Evolutionary conservation across 1,139 yeast species (phyloP).

Genomic region (Candida pseudocylindracea): DNA sequence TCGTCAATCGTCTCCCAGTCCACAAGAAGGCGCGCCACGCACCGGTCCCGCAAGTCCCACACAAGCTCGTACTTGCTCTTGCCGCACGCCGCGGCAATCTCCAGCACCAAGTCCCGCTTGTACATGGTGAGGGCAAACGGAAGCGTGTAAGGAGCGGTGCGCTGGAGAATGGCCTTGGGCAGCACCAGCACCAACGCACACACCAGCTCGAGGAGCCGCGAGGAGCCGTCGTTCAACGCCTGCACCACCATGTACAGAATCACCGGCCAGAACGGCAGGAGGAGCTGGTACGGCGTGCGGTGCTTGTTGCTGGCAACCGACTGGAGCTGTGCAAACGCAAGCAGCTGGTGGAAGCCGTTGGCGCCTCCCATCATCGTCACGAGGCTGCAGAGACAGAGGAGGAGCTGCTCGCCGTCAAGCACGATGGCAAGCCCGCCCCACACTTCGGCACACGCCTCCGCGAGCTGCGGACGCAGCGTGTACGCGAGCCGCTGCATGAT

Average conservation of each 20-base stretch:
- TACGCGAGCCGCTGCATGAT: too few relatives aligned
- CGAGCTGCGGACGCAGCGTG: too few relatives aligned
- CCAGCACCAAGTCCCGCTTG: slow-evolving; percentile 37
- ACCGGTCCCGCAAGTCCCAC: slow-evolving; percentile 14
- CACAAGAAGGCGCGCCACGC: slow-evolving; percentile 17
- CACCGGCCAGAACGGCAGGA: slow-evolving; percentile 53
- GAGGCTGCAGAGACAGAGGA: slow-evolving; percentile 32
- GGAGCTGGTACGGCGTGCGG: slow-evolving; percentile 42
- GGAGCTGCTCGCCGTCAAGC: slow-evolving; percentile 39
- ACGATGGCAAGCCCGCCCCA: slow-evolving; percentile 39
- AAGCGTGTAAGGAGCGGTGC: slow-evolving; percentile 19
- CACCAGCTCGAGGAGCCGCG: too few relatives aligned
- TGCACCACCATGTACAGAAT: too few relatives aligned
- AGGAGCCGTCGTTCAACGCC: too few relatives aligned
- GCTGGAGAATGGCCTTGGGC: too few relatives aligned
- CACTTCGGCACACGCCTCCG: too few relatives aligned
- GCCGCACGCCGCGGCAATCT: slow-evolving; percentile 18
- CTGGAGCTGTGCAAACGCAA: slow-evolving; percentile 36
- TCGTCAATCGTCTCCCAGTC: slow-evolving; percentile 20
- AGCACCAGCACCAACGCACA: too few relatives aligned
- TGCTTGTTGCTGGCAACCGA: slow-evolving; percentile 20
- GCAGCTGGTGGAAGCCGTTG: slow-evolving; percentile 37
- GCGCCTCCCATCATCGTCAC: slow-evolving; percentile 36
- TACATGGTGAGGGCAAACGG: slow-evolving; percentile 55
- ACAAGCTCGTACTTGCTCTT: slow-evolving; percentile 13